Evolutionary conservation across 208 protist genomes (phyloP), one percentile per base, ranked within the genome.

Genomic region (Crithidia sp.): DNA sequence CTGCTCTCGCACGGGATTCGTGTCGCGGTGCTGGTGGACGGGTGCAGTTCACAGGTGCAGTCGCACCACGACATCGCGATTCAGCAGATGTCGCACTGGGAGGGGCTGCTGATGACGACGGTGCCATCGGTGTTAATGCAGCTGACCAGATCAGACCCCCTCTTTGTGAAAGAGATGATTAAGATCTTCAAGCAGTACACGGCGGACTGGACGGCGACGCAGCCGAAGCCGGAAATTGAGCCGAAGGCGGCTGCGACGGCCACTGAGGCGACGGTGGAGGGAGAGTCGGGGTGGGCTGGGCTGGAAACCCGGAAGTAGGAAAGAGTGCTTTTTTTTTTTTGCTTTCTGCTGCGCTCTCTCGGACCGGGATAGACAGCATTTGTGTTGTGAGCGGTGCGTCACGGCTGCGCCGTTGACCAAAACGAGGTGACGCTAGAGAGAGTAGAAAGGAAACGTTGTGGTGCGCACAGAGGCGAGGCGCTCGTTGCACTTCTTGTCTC

Each of bases 11-110:
- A 64, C n/a, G 82, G 83, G 4, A 87, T 89, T 28, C 76, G 82
- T 10, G 90, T 95, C 4, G 82, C 81, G 28, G 68, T 95, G 14
- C 69, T 80, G 44, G 72, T 77, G 5, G 90, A 93, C 59, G 87
- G 87, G 44, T 83, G 72, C 41, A 78, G 68, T 0, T 68, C 79
- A n/a, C 85, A 87, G 65, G 36, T 19, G 7, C 40, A 52, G 7
- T 37, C 70, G 17, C 67, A 85, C 54, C 79, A 88, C 64, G 41
- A 77, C 19, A 66, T 37, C 13, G 80, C 84, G 0, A n/a, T 92
- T 1, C 5, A 77, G 57, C 63, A 81, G 19, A 76, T 90, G 77
- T 66, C 67, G 2, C 65, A 68, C 50, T 90, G 84, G 88, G 71
- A 85, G 9, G 81, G 81, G 0, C 43, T 84, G 67, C 50, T 75